A percentile compares a stretch with the other conserved stretches of the same genome.
Conservation (phyloP, 1,284 basidiomycete species). For the Cryptococcus sp. region DNA sequence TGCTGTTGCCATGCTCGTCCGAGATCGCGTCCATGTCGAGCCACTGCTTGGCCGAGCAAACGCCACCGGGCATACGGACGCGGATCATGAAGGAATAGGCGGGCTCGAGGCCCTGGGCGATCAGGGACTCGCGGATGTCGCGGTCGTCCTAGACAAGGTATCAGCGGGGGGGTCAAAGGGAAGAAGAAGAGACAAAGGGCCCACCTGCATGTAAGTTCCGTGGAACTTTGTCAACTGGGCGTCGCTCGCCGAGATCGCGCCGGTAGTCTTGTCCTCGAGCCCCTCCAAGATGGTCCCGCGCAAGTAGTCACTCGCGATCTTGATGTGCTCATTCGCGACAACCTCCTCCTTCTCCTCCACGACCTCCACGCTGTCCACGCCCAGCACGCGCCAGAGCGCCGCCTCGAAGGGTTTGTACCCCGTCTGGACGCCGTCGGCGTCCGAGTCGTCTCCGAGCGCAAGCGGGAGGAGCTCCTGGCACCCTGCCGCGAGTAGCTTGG, state of each 20-base stretch:
- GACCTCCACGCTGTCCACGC: constrained; percentile 86
- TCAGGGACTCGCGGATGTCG: constrained; percentile 94
- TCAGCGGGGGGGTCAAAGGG: constrained; percentile 1
- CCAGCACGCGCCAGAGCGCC: constrained; percentile 86
- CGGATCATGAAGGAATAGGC: constrained; percentile 99
- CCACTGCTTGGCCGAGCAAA: constrained; percentile 91
- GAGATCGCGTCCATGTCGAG: constrained; percentile 91
- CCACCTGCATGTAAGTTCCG: constrained; percentile 82
- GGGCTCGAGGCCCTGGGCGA: constrained; percentile 88
- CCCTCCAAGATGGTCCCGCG: constrained; percentile 94
- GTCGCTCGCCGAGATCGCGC: constrained; percentile 83
- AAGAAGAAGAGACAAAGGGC: too few relatives aligned
- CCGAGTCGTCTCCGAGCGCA: constrained; percentile 95
- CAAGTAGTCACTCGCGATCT: constrained; percentile 90
- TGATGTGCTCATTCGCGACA: constrained; percentile 99
- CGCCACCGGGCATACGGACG: constrained; percentile 91
- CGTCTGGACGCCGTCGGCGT: constrained; percentile 92
- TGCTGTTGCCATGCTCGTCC: constrained; percentile 89
- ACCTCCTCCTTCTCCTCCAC: constrained; percentile 90
- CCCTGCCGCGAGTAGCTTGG: constrained; percentile 70
- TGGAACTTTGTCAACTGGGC: constrained; percentile 98
- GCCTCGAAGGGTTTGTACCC: constrained; percentile 97
- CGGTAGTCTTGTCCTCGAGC: constrained; percentile 79
- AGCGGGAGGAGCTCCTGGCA: constrained; percentile 67
- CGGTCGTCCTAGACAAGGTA: constrained; percentile 70